Base-by-base conservation (phyloP, 805 yeast genomes). In the Yamadazyma ubonensis region DNA sequence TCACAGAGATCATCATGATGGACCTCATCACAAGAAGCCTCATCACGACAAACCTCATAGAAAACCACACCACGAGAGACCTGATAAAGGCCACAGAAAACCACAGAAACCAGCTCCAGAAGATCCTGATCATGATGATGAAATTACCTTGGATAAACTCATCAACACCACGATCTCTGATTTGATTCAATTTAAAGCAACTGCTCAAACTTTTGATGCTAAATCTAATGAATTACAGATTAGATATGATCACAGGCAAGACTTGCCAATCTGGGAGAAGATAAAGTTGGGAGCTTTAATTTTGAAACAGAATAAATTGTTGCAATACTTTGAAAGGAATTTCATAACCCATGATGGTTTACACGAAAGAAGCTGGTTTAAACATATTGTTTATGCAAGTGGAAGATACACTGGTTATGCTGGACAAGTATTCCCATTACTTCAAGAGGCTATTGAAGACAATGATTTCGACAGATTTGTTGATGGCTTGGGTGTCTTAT, bases 321-420 rank as follows among this genome's bases (percentile, higher is more conserved):
- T 59, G 36, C 67, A 67, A 45, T 69, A 73, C 40, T 59, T 81
- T 20, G 86, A 82, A 54, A 63, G 79, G 41, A 54, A 76, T 51
- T 80, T 81, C 50, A 53, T 81, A 20, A 57, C 71, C 41, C 57
- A 59, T 7, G 50, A 65, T 10, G 79, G 84, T 0, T 60, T 81
- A 22, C 50, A 61, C 21, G 67, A 67, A 23, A 65, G 87, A 47
- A 57, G 58, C 5, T 81, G 85, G 83, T 75, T 79, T 66, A 80
- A 72, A 53, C 87, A 83, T 58, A 64, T 79, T 19, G 62, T 83
- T 0, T 79, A 70, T 56, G 85, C 85, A 2, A 81, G 86, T 6
- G 74, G 78, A 35, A 63, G 75, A 44, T 61, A 48, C 21, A 65
- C 73, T 10, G 86, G 85, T 0, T 65, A 63, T 36, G 61, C 64